Evolutionary conservation across 768 basidiomycete species (phyloP), one percentile per base, ranked within the genome.

Genomic region (Dioszegia crocea): DNA sequence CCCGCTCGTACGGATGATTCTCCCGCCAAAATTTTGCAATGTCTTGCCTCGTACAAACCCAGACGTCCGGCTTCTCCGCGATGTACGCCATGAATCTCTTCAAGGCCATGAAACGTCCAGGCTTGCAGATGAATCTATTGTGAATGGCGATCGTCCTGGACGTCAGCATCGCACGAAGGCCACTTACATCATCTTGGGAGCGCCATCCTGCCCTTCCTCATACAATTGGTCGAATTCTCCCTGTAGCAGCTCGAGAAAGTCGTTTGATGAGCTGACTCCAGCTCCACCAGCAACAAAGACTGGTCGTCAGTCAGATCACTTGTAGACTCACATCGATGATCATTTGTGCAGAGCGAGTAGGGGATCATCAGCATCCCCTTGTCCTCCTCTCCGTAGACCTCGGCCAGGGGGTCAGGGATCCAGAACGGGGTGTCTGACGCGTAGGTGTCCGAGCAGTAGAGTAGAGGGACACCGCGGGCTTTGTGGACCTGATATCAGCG

Each of bases 291-390:
- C 62, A 19, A 63, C 62, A 31, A 63, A 61, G 60, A 64, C 63
- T 64, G 29, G 11, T 30, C 16, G 17, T 38, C 33, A 27, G 29
- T 24, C 14, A 19, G 46, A 26, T 40, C 21, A 11, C 19, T 10
- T 9, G 17, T 10, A 26, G 12, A 58, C 61, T 60, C 45, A 66
- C 64, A 66, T 36, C 62, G 62, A 30, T 63, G 65, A 36, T 67
- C 65, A 36, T 63, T 63, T 39, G 60, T 61, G 46, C 56, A 61
- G 16, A 58, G 39, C 16, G 59, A 59, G 57, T 60, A 71, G 5
- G 70, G 70, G 31, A 68, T 58, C 55, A 68, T 68, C 27, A 66
- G 27, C 63, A 73, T 64, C 29, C 70, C 70, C 19, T 66, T 49
- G 29, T 65, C 65, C n/a, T 60, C 39, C 31, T 53, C 61, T 2